Base-by-base conservation (phyloP, 805 yeast genomes). In the Metschnikowia lunata region DNA sequence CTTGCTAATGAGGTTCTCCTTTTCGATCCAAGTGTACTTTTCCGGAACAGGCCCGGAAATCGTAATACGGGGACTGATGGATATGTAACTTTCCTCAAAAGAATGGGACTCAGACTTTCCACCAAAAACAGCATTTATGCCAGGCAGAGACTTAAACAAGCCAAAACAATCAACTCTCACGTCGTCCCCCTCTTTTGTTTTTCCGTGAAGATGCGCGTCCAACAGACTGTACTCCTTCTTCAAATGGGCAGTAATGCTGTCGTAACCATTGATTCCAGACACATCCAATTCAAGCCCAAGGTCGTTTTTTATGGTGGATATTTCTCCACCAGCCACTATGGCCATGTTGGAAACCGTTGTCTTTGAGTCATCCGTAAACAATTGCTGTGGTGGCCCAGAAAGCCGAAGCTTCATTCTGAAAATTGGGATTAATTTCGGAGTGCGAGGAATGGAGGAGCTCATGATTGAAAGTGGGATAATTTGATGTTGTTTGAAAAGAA, bases 1-100 rank as follows among this genome's bases (percentile, higher is more conserved):
- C 57, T 73, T 77, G 15, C 84, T 86, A 18, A 79, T 39, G 45
- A 79, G 66, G 51, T 70, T 75, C 57, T 74, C 72, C 37, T 62
- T 57, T 34, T 64, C 50, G 14, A 74, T 72, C 88, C 88, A 82
- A 50, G 67, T 58, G 55, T 60, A 64, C 52, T 74, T 76, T n/a
- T 63, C 72, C 33, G 63, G 71, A 32, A 70, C 68, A 18, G 57
- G 61, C 11, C 64, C 70, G 47, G 71, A 78, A 14, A 79, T 57
- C 36, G 58, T 54, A 50, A 78, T 63, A 10, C 55, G 58, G 18
- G 83, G 82, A 55, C 67, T 74, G 52, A 64, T 63, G 13, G 78
- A 71, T 40, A 79, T 66, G 49, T 78, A 77, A 8, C 75, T 71
- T 30, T 78, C 78, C 14, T 67, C 71, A 48, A 72, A 72, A 13